A percentile compares a stretch with the other conserved stretches of the same genome.
Conservation (phyloP, 164 flowering plant species). For the Dillenia suffruticosa region DNA sequence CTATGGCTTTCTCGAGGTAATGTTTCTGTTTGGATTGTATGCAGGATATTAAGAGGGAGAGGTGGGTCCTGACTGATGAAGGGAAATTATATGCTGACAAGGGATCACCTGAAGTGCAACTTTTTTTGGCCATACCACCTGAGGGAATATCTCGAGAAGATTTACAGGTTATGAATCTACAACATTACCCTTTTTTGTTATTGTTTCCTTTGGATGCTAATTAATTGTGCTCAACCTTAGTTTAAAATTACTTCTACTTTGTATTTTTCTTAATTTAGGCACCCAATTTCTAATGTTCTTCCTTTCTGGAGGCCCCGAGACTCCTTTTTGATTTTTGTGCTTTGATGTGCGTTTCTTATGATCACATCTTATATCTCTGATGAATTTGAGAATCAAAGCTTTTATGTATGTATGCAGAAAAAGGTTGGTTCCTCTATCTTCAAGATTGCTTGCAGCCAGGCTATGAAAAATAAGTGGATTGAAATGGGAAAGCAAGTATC, state of each 20-base stretch:
- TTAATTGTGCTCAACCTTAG: background rate
- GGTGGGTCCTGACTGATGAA: slow-evolving; percentile 80
- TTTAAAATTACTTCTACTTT: too few species aligned
- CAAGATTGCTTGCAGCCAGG: slow-evolving; percentile 67
- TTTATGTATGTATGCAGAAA: slow-evolving; percentile 47
- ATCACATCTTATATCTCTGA: background rate
- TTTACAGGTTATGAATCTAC: slow-evolving; percentile 47
- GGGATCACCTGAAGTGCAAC: slow-evolving; percentile 83
- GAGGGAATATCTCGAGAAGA: slow-evolving; percentile 73
- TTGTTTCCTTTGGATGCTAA: background rate
- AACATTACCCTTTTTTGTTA: background rate
- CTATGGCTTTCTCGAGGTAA: too few species aligned
- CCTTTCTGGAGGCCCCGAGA: too few species aligned
- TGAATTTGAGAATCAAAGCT: background rate
- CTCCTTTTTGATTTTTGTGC: background rate
- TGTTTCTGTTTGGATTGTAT: background rate
- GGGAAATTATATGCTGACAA: slow-evolving; percentile 54
- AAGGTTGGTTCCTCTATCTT: slow-evolving; percentile 48
- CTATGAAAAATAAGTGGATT: slow-evolving; percentile 86
- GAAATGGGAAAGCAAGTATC: slow-evolving; percentile 67
- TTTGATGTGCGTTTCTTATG: background rate
- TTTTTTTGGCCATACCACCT: slow-evolving; percentile 68
- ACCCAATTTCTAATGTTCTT: too few species aligned
- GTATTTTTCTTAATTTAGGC: too few species aligned
- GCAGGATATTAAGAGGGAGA: slow-evolving; percentile 85